phyloP scores from a whole-genome alignment of 306 rosid species.

The Mimosa bimucronata region DNA sequence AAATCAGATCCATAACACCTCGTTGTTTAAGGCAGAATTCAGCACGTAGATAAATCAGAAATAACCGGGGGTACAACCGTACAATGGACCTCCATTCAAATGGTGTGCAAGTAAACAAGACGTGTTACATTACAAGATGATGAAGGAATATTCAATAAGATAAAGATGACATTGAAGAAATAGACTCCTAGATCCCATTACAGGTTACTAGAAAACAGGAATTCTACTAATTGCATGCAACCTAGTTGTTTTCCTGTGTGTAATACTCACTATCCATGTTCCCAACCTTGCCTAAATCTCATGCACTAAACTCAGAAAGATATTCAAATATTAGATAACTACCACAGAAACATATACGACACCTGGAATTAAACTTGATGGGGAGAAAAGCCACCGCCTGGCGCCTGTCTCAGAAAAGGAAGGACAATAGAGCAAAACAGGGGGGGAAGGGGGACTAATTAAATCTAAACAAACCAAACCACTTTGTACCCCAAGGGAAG shows the following conservation, averaged over 20 bases:
- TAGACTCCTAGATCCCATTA: not conserved
- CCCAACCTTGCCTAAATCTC: not conserved
- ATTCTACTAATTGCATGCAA: not conserved
- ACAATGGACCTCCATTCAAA: not conserved
- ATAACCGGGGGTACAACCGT: not conserved
- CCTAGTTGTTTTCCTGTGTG: not conserved
- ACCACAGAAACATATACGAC: not conserved
- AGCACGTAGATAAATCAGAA: not conserved
- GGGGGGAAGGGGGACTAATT: not conserved
- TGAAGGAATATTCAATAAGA: not conserved
- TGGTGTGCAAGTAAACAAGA: not conserved
- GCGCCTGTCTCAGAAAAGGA: constrained; percentile 11
- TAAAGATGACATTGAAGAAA: not conserved
- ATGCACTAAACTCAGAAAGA: not conserved
- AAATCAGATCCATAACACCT: not conserved
- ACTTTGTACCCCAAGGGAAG: not conserved
- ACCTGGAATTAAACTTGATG: not conserved
- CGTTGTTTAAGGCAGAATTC: not conserved
- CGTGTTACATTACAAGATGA: not conserved
- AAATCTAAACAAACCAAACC: constrained; percentile 22
- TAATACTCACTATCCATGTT: not conserved
- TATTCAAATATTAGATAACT: not conserved
- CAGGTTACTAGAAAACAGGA: not conserved
- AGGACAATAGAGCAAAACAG: not conserved
- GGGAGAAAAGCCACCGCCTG: not conserved